Evolutionary conservation across 306 rosid genomes (phyloP), one percentile per base, ranked within the genome.

Genomic region (Vigna angularis): DNA sequence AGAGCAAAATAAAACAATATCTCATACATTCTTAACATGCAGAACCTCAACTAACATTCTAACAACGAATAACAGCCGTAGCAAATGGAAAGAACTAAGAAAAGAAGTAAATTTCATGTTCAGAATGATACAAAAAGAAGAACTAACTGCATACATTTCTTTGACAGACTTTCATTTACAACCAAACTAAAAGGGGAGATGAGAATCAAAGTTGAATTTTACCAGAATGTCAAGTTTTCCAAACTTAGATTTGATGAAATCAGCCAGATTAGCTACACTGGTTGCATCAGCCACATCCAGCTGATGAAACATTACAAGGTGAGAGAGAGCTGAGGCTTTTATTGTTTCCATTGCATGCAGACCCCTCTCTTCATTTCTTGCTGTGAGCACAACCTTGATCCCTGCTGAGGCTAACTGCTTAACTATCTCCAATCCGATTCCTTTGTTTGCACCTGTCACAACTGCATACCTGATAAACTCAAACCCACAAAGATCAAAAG

Each of bases 221-320:
- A 84, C 88, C 88, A 85, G 72, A 47, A 85, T 69, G 70, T 85
- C 88, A 74, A 85, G 85, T 68, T 85, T 81, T 3, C 85, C 81
- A 38, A 81, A 85, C n/a, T 69, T 9, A 3, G 81, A 73, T 62
- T 69, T 73, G 73, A 85, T 2, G 34, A 81, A 85, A 38, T 78
- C 20, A 0, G 88, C 83, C 1, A 85, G 72, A 74, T 83, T 5
- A 42, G 84, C 77, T 2, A 82, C 73, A 78, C 86, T 85, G 47
- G 79, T 7, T 40, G 82, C 24, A 82, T 85, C 74, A 49, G 84
- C 58, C 2, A 85, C 88, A 74, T 85, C 86, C 1, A 85, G 52
- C n/a, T 70, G 86, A 79, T 82, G 86, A 72, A 82, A 85, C 0
- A 78, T 13, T 7, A 85, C 79, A 70, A 55, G 70, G 5, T 70